phyloP scores from a whole-genome alignment of 257 asterid genomes.

The Pogostemon cablin region DNA sequence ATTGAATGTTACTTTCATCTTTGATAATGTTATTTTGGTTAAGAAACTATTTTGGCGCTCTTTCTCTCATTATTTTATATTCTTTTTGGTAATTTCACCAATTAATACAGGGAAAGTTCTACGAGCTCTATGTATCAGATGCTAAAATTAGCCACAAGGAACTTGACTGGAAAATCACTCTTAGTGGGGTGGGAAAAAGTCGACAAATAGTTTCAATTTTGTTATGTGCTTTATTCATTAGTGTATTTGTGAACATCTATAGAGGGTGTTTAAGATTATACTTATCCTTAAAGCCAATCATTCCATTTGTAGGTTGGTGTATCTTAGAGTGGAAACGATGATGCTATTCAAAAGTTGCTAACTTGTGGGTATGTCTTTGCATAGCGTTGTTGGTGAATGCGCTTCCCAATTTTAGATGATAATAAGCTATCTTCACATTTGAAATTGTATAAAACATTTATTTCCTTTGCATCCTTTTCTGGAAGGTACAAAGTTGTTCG shows the following conservation, averaged over 20 bases:
- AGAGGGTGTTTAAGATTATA: conserved; percentile 8
- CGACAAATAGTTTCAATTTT: conserved; percentile 65
- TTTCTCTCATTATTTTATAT: conserved; percentile 1
- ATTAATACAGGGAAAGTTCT: conserved; percentile 79
- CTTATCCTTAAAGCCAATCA: conserved; percentile 23
- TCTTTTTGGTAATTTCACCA: conserved; percentile 25
- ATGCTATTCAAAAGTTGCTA: conserved; percentile 87
- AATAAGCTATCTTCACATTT: conserved; percentile 1
- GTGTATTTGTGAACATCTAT: conserved; percentile 7
- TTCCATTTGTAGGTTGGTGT: conserved; percentile 75
- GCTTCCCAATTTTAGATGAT: conserved; percentile 23
- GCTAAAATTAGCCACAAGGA: conserved; percentile 99
- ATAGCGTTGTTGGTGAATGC: neutral
- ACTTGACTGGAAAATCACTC: conserved; percentile 95
- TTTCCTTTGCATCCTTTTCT: conserved; percentile 29
- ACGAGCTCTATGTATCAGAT: conserved; percentile 92
- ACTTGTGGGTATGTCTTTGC: conserved; percentile 72
- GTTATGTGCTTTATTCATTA: conserved; percentile 9
- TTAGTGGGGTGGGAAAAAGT: conserved; percentile 96
- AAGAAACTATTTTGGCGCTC: neutral
- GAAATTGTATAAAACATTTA: conserved; percentile 26
- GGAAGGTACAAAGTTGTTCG: conserved; percentile 95
- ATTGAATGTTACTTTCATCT: too few species aligned
- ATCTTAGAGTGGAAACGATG: conserved; percentile 92
- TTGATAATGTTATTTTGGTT: too few species aligned